Evolutionary conservation across 1,139 yeast genomes (phyloP).

Genomic region (Lipomyces yarrowii): DNA sequence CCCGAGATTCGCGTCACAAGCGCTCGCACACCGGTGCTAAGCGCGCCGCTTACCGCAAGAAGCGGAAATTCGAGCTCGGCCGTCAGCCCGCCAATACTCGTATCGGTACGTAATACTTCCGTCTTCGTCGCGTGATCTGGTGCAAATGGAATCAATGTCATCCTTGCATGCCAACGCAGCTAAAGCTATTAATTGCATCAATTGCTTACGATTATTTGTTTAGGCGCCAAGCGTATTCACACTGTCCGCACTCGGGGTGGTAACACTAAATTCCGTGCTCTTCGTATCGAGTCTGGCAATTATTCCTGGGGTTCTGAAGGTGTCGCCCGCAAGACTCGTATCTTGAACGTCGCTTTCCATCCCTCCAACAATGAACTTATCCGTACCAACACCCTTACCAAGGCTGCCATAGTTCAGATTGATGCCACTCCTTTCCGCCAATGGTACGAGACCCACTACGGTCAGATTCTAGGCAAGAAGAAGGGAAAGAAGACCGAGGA

Average conservation of each 20-base stretch:
- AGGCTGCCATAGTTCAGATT: conserved; percentile 97
- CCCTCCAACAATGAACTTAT: conserved; percentile 99
- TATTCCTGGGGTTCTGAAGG: conserved; percentile 99
- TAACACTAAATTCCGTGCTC: conserved; percentile 99
- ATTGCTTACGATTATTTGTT: background rate
- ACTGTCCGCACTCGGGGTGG: conserved; percentile 99
- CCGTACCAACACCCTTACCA: conserved; percentile 99
- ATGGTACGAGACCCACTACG: conserved; percentile 99
- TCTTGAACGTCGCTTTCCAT: conserved; percentile 96
- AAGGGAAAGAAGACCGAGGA: conserved; percentile 46
- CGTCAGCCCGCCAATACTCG: conserved; percentile 99
- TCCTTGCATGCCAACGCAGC: background rate
- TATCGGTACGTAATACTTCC: conserved; percentile 56
- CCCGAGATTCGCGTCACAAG: conserved; percentile 99
- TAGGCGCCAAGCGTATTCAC: conserved; percentile 94
- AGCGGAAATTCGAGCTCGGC: conserved; percentile 99
- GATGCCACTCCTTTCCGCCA: conserved; percentile 99
- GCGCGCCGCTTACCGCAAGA: conserved; percentile 99
- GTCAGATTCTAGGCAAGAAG: conserved; percentile 90
- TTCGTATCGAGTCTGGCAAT: conserved; percentile 99
- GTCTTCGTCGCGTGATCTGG: background rate
- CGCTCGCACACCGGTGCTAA: conserved; percentile 99
- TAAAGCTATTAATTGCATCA: background rate
- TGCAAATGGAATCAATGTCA: background rate
- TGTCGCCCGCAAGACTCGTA: conserved; percentile 97